These are phyloP conservation scores for Solanum pimpinellifolium DNA, from an alignment of 257 asterid species.

Conservation along the genomic window DNA sequence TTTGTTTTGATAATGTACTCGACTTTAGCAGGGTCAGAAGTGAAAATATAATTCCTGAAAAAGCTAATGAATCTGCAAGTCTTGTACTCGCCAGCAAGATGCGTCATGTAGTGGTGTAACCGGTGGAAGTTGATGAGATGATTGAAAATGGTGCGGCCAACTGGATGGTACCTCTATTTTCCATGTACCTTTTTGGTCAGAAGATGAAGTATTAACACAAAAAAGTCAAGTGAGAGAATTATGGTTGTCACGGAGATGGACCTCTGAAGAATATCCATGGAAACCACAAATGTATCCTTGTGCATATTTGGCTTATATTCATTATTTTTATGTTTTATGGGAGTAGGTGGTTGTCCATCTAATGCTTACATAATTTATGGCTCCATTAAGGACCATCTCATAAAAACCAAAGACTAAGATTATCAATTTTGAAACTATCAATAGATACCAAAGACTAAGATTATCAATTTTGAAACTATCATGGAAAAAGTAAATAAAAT, in stretches of 20 bases:
- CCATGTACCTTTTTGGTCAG: slow-evolving; percentile 11
- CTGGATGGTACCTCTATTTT: slow-evolving; percentile 40
- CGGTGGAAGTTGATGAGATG: slow-evolving; percentile 15
- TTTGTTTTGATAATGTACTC: too few relatives aligned
- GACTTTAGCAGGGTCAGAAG: too few relatives aligned
- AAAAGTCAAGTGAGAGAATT: slow-evolving; percentile 6
- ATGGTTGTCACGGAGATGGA: slow-evolving; percentile 9
- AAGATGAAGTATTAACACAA: background rate
- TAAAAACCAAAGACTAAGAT: too few relatives aligned
- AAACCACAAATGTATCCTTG: background rate
- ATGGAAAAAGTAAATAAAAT: too few relatives aligned
- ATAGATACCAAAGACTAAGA: too few relatives aligned
- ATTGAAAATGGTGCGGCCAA: slow-evolving; percentile 42
- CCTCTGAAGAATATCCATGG: slow-evolving; percentile 7
- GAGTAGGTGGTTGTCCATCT: background rate
- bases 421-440: background rate
- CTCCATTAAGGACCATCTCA: too few relatives aligned
- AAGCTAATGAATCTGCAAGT: too few relatives aligned
- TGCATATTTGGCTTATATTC: background rate
- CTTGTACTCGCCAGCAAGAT: too few relatives aligned
- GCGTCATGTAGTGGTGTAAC: too few relatives aligned
- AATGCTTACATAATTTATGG: background rate
- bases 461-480: background rate
- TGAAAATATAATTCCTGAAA: too few relatives aligned
- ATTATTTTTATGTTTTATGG: background rate